A percentile compares a stretch with the other conserved stretches of the same genome.
Conservation (phyloP, 257 asterid species). For the Nicotiana undulata region DNA sequence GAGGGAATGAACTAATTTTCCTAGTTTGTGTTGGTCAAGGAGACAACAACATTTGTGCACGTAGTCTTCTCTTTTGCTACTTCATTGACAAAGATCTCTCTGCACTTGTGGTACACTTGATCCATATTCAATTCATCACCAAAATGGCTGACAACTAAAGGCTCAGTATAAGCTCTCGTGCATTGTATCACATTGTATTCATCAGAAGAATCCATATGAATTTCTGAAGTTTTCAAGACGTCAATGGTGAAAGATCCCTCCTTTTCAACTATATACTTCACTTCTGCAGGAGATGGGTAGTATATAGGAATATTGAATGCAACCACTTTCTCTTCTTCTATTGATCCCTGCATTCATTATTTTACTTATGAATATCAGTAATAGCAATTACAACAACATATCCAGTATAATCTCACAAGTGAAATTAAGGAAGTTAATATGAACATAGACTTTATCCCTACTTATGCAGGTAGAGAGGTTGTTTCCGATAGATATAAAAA, state of each 20-base stretch:
- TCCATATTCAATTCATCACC: neutral
- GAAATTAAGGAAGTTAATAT: too few relatives aligned
- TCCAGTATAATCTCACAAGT: too few relatives aligned
- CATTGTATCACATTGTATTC: conserved; percentile 34
- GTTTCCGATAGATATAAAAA: too few relatives aligned
- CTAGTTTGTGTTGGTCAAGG: neutral
- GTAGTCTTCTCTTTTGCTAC: neutral
- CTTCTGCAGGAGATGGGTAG: conserved; percentile 45
- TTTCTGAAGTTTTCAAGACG: conserved; percentile 29
- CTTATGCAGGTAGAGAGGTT: too few relatives aligned
- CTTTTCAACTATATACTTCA: conserved; percentile 27
- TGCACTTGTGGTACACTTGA: neutral
- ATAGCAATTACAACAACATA: too few relatives aligned
- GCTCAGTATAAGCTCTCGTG: neutral
- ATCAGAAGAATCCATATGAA: conserved; percentile 33
- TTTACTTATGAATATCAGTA: neutral
- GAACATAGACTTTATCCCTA: too few relatives aligned
- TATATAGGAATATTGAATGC: conserved; percentile 52
- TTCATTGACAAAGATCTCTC: neutral
- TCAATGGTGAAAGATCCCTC: conserved; percentile 45
- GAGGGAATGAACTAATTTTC: too few relatives aligned
- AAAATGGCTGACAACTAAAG: neutral
- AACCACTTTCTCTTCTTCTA: conserved; percentile 37
- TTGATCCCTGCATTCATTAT: conserved; percentile 24
- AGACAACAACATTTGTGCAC: neutral